Conservation (phyloP, 1,284 basidiomycete species). For the Pisolithus thermaeus region DNA sequence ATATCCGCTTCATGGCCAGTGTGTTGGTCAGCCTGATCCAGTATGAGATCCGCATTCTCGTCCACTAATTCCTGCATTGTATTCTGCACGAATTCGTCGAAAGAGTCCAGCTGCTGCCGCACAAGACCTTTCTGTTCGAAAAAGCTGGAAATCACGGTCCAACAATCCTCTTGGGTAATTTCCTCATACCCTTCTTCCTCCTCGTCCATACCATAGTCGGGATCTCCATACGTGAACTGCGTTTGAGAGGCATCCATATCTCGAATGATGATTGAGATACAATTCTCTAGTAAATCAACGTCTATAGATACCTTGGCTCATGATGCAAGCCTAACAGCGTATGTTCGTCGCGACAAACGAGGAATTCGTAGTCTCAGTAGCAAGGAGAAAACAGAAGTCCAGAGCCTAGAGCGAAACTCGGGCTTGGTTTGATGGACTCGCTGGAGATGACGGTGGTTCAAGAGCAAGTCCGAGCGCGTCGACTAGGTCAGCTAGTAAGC, state of each 20-base stretch:
- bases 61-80: slow-evolving; percentile 99
- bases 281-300: slow-evolving; percentile 15
- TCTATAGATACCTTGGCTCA: slow-evolving; percentile 42
- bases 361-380: neutral
- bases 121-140: slow-evolving; percentile 98
- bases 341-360: neutral
- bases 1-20: slow-evolving; percentile 79
- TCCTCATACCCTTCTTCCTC: slow-evolving; percentile 66
- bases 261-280: slow-evolving; percentile 30
- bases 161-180: slow-evolving; percentile 91
- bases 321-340: slow-evolving; percentile 5
- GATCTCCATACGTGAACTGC: slow-evolving; percentile 52
- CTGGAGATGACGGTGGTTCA: slow-evolving; percentile 2
- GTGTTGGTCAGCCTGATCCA: slow-evolving; percentile 96
- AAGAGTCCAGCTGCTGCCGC: slow-evolving; percentile 95
- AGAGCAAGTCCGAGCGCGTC: slow-evolving; percentile 13
- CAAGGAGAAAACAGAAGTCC: neutral
- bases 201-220: slow-evolving; percentile 51
- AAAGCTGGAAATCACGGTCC: slow-evolving; percentile 94
- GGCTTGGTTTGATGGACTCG: neutral
- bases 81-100: slow-evolving; percentile 99
- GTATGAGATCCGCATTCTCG: slow-evolving; percentile 88
- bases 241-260: slow-evolving; percentile 45
- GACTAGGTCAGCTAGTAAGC: slow-evolving; percentile 15
- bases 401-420: neutral